A percentile compares a stretch with the other conserved stretches of the same genome.
phyloP scores from a whole-genome alignment of 23 red algal species.

The Gracilaria caudata region DNA sequence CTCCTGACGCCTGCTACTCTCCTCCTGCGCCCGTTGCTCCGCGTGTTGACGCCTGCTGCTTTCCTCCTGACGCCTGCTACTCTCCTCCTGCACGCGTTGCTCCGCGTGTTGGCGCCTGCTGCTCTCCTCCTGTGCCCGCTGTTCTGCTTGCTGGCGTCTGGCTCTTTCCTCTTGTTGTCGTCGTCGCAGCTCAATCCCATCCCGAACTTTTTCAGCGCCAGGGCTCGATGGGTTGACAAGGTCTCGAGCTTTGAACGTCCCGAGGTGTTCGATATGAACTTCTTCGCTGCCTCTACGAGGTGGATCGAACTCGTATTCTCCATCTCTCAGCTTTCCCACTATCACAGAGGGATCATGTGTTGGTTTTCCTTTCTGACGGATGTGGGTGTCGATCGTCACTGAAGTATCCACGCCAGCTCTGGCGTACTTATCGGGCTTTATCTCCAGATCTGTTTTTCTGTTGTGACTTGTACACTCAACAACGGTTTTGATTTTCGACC shows the following conservation, averaged over 20 bases:
- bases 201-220: neutral
- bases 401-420: neutral
- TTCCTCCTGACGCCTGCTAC: too few relatives aligned
- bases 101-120: too few relatives aligned
- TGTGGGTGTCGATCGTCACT: neutral
- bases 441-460: neutral
- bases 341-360: neutral
- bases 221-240: neutral
- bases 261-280: neutral
- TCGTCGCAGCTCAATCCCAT: too few relatives aligned
- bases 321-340: neutral
- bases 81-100: too few relatives aligned
- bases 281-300: neutral
- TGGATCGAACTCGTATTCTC: neutral
- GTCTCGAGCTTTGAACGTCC: neutral
- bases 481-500: neutral
- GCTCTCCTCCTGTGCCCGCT: too few relatives aligned
- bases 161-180: neutral
- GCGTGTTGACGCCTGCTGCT: too few relatives aligned
- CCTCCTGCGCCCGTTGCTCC: too few relatives aligned
- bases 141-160: neutral
- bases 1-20: too few relatives aligned
- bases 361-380: neutral
- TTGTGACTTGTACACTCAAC: constrained; percentile 1
- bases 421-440: neutral